Conservation (phyloP, 108 stramenopile genomes). For the Fragilaria crotonensis region DNA sequence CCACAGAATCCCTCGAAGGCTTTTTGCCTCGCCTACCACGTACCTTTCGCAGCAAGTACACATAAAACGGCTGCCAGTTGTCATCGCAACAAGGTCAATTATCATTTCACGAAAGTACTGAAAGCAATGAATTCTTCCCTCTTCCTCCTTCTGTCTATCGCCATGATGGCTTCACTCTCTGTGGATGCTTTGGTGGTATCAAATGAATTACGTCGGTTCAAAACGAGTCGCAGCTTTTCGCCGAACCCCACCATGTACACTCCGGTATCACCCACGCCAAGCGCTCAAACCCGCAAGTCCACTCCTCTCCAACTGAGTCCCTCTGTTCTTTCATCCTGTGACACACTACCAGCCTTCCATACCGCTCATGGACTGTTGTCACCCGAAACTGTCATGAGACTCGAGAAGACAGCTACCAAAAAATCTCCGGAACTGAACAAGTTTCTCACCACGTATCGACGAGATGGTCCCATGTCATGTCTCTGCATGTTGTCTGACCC, state of each 20-base stretch:
- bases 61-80: no score
- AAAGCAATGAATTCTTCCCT: not conserved
- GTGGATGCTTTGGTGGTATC: not conserved
- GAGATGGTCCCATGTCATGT: slow-evolving; percentile 74
- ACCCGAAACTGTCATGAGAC: slow-evolving; percentile 65
- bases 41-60: no score
- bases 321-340: slow-evolving; percentile 47
- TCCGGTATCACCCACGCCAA: not conserved
- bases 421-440: slow-evolving; percentile 15
- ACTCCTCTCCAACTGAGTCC: not conserved
- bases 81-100: no score
- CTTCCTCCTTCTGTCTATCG: not conserved
- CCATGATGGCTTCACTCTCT: not conserved
- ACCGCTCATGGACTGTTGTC: slow-evolving; percentile 76
- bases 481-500: slow-evolving; percentile 70
- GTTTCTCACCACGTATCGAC: slow-evolving; percentile 53
- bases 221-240: not conserved
- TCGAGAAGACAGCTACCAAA: no score
- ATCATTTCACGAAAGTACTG: no score
- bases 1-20: no score
- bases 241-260: not conserved
- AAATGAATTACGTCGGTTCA: not conserved
- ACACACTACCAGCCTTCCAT: slow-evolving; percentile 52
- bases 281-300: not conserved
- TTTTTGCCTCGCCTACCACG: no score